Percentiles rank a stretch among this genome's conserved stretches.
Evolutionary conservation across 768 basidiomycete species (phyloP).

Genomic region (Auricularia sp.): DNA sequence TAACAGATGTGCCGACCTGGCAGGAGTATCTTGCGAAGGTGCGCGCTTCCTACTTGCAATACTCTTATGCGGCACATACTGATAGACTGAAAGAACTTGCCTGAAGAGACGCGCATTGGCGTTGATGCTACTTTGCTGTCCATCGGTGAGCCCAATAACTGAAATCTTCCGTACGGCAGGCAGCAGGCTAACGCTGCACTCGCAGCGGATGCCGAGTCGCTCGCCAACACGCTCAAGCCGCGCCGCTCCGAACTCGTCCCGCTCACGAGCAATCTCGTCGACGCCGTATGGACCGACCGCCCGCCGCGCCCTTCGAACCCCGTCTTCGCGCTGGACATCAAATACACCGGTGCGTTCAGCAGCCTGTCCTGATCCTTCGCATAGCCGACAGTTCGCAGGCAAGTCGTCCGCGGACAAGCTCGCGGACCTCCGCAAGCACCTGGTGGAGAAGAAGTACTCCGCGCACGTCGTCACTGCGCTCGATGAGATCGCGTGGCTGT

Average conservation of each 20-base stretch:
- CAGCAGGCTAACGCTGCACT: background rate
- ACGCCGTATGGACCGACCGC: slow-evolving; percentile 62
- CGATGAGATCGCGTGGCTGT: slow-evolving; percentile 91
- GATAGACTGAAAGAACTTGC: slow-evolving; percentile 22
- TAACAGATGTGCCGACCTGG: slow-evolving; percentile 77
- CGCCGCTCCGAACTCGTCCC: slow-evolving; percentile 56
- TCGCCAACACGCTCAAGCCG: slow-evolving; percentile 45
- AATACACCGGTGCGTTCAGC: slow-evolving; percentile 50
- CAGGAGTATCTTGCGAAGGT: slow-evolving; percentile 77
- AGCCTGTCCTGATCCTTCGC: no score
- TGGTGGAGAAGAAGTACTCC: slow-evolving; percentile 34
- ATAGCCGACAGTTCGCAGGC: slow-evolving; percentile 26
- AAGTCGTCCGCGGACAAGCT: slow-evolving; percentile 61
- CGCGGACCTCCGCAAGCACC: slow-evolving; percentile 47
- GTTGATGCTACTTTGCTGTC: slow-evolving; percentile 73
- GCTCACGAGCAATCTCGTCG: slow-evolving; percentile 62
- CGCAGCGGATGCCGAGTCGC: slow-evolving; percentile 53
- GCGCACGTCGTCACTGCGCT: slow-evolving; percentile 79
- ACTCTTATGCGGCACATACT: background rate
- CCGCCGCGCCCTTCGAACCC: slow-evolving; percentile 58
- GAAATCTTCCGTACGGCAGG: background rate
- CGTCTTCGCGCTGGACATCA: slow-evolving; percentile 58
- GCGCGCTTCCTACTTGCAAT: slow-evolving; percentile 3
- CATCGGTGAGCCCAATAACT: slow-evolving; percentile 33
- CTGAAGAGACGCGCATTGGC: slow-evolving; percentile 55